A percentile compares a stretch with the other conserved stretches of the same genome.
These are phyloP conservation scores for Thalassiosira profunda DNA, from an alignment of 108 stramenopile species.

Conservation along the genomic window DNA sequence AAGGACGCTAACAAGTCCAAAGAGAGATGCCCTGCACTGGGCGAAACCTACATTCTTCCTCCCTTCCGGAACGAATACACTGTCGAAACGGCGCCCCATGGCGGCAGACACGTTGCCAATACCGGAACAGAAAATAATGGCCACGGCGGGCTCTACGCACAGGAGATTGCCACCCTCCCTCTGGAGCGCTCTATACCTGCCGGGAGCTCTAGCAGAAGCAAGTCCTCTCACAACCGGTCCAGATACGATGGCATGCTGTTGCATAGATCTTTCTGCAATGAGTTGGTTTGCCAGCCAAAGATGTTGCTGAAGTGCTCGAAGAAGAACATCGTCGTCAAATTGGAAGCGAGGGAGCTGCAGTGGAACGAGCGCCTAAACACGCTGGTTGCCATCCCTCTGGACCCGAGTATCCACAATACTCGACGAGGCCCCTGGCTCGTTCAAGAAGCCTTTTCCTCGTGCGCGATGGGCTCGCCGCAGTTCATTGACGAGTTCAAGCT, in stretches of 20 bases:
- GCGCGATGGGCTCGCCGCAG: slow-evolving; percentile 61
- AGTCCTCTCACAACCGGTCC: slow-evolving; percentile 21
- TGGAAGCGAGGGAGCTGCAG: slow-evolving; percentile 76
- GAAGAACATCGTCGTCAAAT: slow-evolving; percentile 80
- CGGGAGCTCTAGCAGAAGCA: slow-evolving; percentile 23
- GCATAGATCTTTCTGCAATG: slow-evolving; percentile 84
- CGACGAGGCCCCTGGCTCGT: slow-evolving; percentile 84
- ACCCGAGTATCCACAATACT: slow-evolving; percentile 73
- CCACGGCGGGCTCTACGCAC: slow-evolving; percentile 58
- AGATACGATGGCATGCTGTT: slow-evolving; percentile 60
- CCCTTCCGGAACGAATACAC: slow-evolving; percentile 50
- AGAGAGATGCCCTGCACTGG: slow-evolving; percentile 24
- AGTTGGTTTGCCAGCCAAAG: slow-evolving; percentile 79
- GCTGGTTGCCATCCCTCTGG: slow-evolving; percentile 60
- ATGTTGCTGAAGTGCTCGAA: slow-evolving; percentile 71
- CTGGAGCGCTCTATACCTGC: slow-evolving; percentile 43
- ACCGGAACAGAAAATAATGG: neutral
- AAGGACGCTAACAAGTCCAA: too few species aligned
- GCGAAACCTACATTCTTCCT: slow-evolving; percentile 49
- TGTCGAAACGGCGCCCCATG: slow-evolving; percentile 71
- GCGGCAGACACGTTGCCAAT: slow-evolving; percentile 56
- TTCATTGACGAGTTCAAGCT: slow-evolving; percentile 91
- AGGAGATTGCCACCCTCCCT: slow-evolving; percentile 75
- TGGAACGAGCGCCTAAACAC: slow-evolving; percentile 59
- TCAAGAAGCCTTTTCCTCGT: slow-evolving; percentile 70